These are phyloP conservation scores for Datisca glomerata DNA, from an alignment of 306 rosid species.

Conservation along the genomic window DNA sequence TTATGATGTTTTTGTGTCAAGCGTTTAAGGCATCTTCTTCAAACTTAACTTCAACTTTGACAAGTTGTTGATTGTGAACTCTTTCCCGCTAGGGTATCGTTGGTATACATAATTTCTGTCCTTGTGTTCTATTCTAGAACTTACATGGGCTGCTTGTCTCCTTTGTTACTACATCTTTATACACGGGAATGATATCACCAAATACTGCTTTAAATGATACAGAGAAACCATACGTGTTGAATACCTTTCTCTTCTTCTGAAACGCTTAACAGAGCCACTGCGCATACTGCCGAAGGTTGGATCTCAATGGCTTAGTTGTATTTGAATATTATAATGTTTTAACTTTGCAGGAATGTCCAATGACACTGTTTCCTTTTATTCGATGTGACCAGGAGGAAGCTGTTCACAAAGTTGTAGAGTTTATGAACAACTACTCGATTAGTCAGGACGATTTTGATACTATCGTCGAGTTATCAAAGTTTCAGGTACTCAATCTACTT, in stretches of 20 bases:
- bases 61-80: too few species aligned
- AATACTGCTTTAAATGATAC: constrained; percentile 22
- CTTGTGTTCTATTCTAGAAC: too few species aligned
- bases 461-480: constrained; percentile 75
- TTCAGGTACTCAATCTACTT: constrained; percentile 51
- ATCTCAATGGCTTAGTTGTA: too few species aligned
- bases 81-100: too few species aligned
- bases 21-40: too few species aligned
- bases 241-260: constrained; percentile 53
- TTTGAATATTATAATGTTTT: too few species aligned
- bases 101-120: too few species aligned
- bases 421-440: constrained; percentile 77
- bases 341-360: too few species aligned
- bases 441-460: constrained; percentile 80
- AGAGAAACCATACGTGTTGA: constrained; percentile 74
- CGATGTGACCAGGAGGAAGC: constrained; percentile 71
- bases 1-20: too few species aligned
- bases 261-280: constrained; percentile 65
- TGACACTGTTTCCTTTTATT: constrained; percentile 8
- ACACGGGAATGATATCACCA: not conserved
- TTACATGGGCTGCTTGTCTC: not conserved
- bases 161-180: not conserved
- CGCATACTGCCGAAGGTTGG: constrained; percentile 62
- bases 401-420: constrained; percentile 67
- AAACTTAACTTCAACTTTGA: too few species aligned